Evolutionary conservation across 2,329 filamentous ascomycete genomes (phyloP).

Genomic region (Aureobasidium subglaciale): DNA sequence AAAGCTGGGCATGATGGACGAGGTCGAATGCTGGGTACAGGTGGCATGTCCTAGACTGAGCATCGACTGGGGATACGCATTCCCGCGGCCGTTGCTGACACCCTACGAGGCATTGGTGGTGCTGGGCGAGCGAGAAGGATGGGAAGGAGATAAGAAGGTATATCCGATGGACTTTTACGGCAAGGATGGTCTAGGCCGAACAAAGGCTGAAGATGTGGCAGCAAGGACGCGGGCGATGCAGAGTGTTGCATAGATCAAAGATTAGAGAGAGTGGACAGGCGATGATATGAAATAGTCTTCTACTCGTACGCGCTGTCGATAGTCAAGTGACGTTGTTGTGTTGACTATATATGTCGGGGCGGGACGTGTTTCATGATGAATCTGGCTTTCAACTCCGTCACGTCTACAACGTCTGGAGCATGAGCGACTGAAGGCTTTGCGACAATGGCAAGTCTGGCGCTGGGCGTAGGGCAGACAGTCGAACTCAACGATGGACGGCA

Average conservation of each 20-base stretch:
- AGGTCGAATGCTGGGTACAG: slow-evolving; percentile 97
- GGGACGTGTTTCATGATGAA: not conserved
- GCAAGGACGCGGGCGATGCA: slow-evolving; percentile 16
- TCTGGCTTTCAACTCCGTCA: not conserved
- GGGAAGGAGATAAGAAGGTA: slow-evolving; percentile 38
- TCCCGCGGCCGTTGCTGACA: slow-evolving; percentile 77
- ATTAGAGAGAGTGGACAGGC: not conserved
- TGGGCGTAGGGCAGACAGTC: slow-evolving; percentile 61
- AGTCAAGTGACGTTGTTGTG: not conserved
- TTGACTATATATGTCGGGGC: not conserved
- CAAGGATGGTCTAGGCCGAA: slow-evolving; percentile 80
- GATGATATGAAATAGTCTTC: too few relatives aligned
- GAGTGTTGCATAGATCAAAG: slow-evolving; percentile 7
- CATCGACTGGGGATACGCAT: slow-evolving; percentile 98
- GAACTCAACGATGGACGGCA: slow-evolving; percentile 70
- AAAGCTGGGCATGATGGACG: slow-evolving; percentile 83
- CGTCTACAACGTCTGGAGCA: not conserved
- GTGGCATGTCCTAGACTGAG: slow-evolving; percentile 93
- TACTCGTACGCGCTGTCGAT: too few relatives aligned
- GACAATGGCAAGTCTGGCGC: slow-evolving; percentile 25
- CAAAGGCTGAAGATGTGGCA: slow-evolving; percentile 39
- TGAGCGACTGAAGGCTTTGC: not conserved
- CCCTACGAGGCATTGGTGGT: slow-evolving; percentile 93
- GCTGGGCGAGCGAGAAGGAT: slow-evolving; percentile 67
- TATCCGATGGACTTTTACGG: slow-evolving; percentile 99